These are phyloP conservation scores for Nicotiana benthamiana DNA, from an alignment of 257 asterid species.

Conservation along the genomic window DNA sequence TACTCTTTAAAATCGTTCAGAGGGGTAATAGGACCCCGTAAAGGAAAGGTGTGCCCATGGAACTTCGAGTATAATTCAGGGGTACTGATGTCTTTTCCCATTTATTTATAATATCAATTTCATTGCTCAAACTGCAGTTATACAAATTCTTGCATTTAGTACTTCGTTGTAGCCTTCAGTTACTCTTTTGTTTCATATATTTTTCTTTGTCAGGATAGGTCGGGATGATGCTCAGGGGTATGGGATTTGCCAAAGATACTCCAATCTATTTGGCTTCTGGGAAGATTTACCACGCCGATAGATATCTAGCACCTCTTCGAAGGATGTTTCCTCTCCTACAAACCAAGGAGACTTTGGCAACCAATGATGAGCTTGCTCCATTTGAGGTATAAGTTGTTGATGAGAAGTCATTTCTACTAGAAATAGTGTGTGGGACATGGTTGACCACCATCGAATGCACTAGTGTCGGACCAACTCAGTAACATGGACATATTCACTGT, in stretches of 20 bases:
- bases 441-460: background rate
- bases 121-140: background rate
- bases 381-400: constrained; percentile 38
- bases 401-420: background rate
- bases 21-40: too few relatives aligned
- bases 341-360: constrained; percentile 69
- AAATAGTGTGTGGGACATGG: background rate
- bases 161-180: constrained; percentile 15
- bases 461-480: background rate
- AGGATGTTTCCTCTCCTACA: constrained; percentile 74
- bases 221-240: constrained; percentile 92
- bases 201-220: constrained; percentile 87
- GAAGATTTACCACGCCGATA: constrained; percentile 55
- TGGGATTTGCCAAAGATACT: constrained; percentile 76
- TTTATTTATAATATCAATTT: too few relatives aligned
- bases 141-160: background rate
- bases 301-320: constrained; percentile 52
- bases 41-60: too few relatives aligned
- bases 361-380: constrained; percentile 60
- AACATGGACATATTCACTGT: background rate
- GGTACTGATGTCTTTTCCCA: background rate
- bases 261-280: constrained; percentile 83
- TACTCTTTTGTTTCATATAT: constrained; percentile 21
- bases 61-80: too few relatives aligned
- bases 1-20: too few relatives aligned